These are phyloP conservation scores for Paracoccidioides lutzii DNA, from an alignment of 2,329 filamentous ascomycete genomes.

Conservation along the genomic window DNA sequence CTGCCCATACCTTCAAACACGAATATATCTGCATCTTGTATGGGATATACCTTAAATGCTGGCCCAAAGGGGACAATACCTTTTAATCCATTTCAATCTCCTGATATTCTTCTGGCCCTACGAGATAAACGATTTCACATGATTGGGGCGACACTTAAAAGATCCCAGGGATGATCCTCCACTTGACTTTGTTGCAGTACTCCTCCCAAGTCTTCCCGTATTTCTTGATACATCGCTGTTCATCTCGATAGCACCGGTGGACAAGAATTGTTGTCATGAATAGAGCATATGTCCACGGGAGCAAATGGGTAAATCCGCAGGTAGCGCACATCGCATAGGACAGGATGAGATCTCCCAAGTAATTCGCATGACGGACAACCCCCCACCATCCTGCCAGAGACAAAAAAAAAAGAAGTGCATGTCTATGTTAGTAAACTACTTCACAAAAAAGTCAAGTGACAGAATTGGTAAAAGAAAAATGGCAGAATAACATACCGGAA, in stretches of 20 bases:
- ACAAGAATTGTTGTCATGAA: conserved; percentile 35
- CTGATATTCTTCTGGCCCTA: neutral
- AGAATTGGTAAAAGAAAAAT: neutral
- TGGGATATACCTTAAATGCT: neutral
- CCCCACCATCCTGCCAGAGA: conserved; percentile 28
- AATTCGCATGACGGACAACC: conserved; percentile 30
- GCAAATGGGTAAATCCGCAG: conserved; percentile 24
- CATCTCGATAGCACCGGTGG: conserved; percentile 36
- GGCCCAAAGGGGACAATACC: neutral
- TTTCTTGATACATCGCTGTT: conserved; percentile 33
- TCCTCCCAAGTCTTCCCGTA: conserved; percentile 35
- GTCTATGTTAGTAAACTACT: too few species aligned
- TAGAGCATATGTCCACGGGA: conserved; percentile 36
- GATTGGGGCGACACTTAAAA: conserved; percentile 2
- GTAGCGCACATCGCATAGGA: conserved; percentile 33
- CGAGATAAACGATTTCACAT: neutral
- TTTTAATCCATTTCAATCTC: neutral
- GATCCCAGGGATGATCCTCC: conserved; percentile 33
- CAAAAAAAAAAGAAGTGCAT: neutral
- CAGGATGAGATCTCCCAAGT: conserved; percentile 29
- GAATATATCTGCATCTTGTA: neutral
- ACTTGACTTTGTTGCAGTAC: conserved; percentile 32
- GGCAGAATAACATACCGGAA: conserved; percentile 14
- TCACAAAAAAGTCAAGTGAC: neutral
- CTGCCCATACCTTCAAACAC: neutral